phyloP scores from a whole-genome alignment of 108 stramenopile species.

The Nannochloropsis oceanica region DNA sequence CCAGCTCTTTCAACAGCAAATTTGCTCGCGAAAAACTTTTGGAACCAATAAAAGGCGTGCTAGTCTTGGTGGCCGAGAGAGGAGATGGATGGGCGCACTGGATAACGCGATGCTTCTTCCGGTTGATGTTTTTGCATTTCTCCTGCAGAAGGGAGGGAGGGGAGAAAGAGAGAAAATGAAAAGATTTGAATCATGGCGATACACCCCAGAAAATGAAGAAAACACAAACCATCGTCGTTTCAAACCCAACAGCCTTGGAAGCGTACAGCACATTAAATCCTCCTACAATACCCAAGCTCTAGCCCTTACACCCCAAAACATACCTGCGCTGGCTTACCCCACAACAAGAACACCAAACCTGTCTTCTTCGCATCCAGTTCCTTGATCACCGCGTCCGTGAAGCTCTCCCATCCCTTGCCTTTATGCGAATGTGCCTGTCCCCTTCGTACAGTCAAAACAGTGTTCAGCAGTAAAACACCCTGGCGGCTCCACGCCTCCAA shows the following conservation, averaged over 20 bases:
- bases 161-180: neutral
- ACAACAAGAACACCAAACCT: constrained; percentile 84
- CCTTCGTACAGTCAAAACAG: constrained; percentile 72
- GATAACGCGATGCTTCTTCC: constrained; percentile 49
- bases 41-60: constrained; percentile 71
- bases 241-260: neutral
- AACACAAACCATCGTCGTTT: neutral
- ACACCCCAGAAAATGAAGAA: neutral
- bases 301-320: neutral
- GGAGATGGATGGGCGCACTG: constrained; percentile 71
- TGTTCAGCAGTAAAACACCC: constrained; percentile 90
- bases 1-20: constrained; percentile 50
- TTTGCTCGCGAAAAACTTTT: constrained; percentile 77
- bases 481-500: constrained; percentile 42
- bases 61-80: constrained; percentile 72
- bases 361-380: constrained; percentile 39
- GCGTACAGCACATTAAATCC: neutral
- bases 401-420: constrained; percentile 86
- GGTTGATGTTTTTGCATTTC: constrained; percentile 19
- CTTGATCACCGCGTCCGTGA: constrained; percentile 74
- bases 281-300: neutral
- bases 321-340: constrained; percentile 84
- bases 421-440: constrained; percentile 76
- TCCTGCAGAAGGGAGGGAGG: neutral
- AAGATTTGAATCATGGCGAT: neutral